Evolutionary conservation across 306 rosid species (phyloP).

Genomic region (Calophaca sinica): DNA sequence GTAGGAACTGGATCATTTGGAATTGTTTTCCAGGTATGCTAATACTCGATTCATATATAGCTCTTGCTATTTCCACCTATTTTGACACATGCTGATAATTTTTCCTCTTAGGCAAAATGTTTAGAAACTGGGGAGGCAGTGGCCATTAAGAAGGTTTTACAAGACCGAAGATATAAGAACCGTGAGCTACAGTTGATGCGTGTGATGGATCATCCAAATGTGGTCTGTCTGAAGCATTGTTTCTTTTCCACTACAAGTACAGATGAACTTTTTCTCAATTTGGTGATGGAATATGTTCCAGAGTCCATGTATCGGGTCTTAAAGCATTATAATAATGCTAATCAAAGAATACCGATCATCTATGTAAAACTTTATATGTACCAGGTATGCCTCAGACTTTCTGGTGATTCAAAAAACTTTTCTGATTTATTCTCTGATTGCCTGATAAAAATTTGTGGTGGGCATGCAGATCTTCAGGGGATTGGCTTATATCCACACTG

Average conservation of each 20-base stretch:
- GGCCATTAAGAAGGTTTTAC: slow-evolving; percentile 94
- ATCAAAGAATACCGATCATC: slow-evolving; percentile 88
- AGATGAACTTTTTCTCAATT: slow-evolving; percentile 90
- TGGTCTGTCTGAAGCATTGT: slow-evolving; percentile 89
- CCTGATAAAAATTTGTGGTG: slow-evolving; percentile 29
- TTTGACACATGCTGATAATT: slow-evolving; percentile 30
- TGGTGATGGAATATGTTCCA: slow-evolving; percentile 99
- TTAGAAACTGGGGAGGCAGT: slow-evolving; percentile 94
- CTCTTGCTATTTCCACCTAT: background rate
- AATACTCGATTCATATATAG: background rate
- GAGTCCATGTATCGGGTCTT: slow-evolving; percentile 86
- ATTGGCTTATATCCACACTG: slow-evolving; percentile 86
- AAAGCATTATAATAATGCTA: slow-evolving; percentile 81
- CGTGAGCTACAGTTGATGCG: slow-evolving; percentile 97
- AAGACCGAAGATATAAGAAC: slow-evolving; percentile 88
- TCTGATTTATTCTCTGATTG: slow-evolving; percentile 20
- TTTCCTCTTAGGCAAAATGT: slow-evolving; percentile 77
- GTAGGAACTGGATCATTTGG: slow-evolving; percentile 97
- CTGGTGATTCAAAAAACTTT: slow-evolving; percentile 12
- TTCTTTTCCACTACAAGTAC: slow-evolving; percentile 93
- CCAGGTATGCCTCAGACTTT: slow-evolving; percentile 62
- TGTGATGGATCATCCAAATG: slow-evolving; percentile 96
- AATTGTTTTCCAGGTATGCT: slow-evolving; percentile 88
- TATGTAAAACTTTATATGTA: slow-evolving; percentile 93
- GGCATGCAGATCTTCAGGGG: slow-evolving; percentile 86